phyloP scores from a whole-genome alignment of 2,329 filamentous ascomycete genomes.

The Colletotrichum gloeosporioides region DNA sequence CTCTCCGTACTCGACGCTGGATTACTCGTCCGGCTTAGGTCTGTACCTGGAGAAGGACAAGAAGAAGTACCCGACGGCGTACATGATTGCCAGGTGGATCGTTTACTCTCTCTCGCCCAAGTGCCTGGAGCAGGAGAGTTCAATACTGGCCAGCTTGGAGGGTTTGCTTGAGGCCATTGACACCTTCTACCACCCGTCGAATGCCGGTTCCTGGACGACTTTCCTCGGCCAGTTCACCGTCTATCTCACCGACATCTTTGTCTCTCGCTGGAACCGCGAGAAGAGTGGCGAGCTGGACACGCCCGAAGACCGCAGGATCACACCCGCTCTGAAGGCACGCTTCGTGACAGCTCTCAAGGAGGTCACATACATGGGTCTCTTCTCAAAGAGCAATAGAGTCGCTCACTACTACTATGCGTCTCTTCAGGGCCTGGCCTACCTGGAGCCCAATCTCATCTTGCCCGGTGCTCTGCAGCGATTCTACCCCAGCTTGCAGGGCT shows the following conservation, averaged over 20 bases:
- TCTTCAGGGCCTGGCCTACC: constrained; percentile 84
- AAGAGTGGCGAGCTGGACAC: constrained; percentile 90
- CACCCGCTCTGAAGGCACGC: constrained; percentile 79
- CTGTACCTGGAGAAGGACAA: constrained; percentile 90
- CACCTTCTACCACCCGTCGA: constrained; percentile 98
- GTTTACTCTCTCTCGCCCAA: constrained; percentile 90
- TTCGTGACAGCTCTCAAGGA: constrained; percentile 91
- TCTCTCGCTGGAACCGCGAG: constrained; percentile 97
- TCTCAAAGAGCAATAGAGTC: constrained; percentile 91
- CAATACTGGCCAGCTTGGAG: constrained; percentile 84
- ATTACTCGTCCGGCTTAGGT: constrained; percentile 82
- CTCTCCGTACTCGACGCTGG: constrained; percentile 87
- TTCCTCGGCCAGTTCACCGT: constrained; percentile 89
- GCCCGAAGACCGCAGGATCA: constrained; percentile 80
- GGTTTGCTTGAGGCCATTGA: constrained; percentile 93
- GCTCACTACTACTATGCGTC: constrained; percentile 92
- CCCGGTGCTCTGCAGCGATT: constrained; percentile 94
- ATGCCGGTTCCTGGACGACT: constrained; percentile 90
- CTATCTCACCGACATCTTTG: constrained; percentile 93
- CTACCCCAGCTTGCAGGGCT: constrained; percentile 93
- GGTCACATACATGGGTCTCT: constrained; percentile 97
- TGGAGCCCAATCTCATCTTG: constrained; percentile 90
- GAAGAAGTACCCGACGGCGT: constrained; percentile 89
- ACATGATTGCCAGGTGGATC: constrained; percentile 92
- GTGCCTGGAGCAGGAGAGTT: constrained; percentile 78